Base-by-base conservation (phyloP, 2,329 filamentous ascomycete species). In the Fusarium redolens region DNA sequence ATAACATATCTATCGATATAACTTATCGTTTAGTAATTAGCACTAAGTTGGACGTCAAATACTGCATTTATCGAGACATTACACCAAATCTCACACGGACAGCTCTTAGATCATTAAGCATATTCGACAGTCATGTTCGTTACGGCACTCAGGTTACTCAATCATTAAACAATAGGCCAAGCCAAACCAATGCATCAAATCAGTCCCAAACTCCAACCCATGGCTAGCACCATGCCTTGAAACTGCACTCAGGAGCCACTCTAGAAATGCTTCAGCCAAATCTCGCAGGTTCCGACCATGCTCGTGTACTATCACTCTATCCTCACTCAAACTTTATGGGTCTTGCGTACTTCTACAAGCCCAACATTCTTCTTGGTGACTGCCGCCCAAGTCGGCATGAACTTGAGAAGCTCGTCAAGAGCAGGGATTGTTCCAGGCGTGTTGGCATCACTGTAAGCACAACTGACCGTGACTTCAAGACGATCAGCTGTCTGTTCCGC, bases 381-480 rank as follows among this genome's bases (percentile, higher is more conserved):
- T 14, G 92, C 91, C 11, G 91, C 90, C 96, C 96, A 99, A 8
- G 86, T 84, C 1, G 96, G 96, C 74, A 91, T 87, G 82, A 91
- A 98, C 79, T 91, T 88, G 74, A 88, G 85, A 54, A 93, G 86
- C 82, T 98, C 95, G 75, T 96, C 92, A 57, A 96, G 88, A 2
- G 95, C 95, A 0, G 96, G 95, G 52, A 98, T 95, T 2, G 87
- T 86, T 7, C 90, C 92, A 5, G 83, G 81, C 40, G 85, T 83
- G 78, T 98, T 98, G 48, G 89, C 91, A 83, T 99, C 96, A 77
- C 92, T 94, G 95, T 95, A 98, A 37, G 93, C 85, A 82, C 96
- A 98, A 20, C 92, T 87, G 3, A 95, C 90, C 38, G 84, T 87
- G 3, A 95, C 93, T 71, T 86, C 87, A 38, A 94, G 79, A 9